Evolutionary conservation across 345 rosid genomes (phyloP).

Genomic region (Populus tremula): DNA sequence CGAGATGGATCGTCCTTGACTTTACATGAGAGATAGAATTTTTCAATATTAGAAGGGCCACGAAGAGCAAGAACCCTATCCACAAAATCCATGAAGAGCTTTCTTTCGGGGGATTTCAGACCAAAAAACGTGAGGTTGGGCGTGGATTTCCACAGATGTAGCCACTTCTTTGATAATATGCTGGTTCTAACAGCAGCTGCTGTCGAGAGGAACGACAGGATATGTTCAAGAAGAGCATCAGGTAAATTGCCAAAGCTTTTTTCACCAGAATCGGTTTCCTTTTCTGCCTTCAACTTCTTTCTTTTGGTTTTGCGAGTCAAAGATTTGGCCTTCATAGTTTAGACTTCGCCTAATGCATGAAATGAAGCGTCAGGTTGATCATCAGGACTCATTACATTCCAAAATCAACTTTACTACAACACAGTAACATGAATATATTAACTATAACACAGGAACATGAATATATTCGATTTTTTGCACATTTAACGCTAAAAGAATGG

Average conservation of each 20-base stretch:
- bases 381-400: too few species aligned
- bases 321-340: too few species aligned
- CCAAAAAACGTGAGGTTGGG: neutral
- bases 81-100: constrained; percentile 11
- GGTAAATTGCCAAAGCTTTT: neutral
- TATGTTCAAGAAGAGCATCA: constrained; percentile 3
- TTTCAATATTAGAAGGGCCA: neutral
- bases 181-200: constrained; percentile 4
- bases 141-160: constrained; percentile 4
- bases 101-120: neutral
- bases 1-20: neutral
- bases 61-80: constrained; percentile 12
- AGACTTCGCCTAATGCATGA: too few species aligned
- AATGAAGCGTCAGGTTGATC: too few species aligned
- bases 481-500: too few species aligned
- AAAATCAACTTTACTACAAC: too few species aligned
- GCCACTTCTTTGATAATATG: constrained; percentile 12
- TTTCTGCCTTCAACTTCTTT: too few species aligned
- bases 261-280: too few species aligned
- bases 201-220: constrained; percentile 10
- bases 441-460: too few species aligned
- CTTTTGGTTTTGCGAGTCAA: too few species aligned
- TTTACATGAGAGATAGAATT: constrained; percentile 2
- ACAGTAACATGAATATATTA: too few species aligned
- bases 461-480: too few species aligned